Evolutionary conservation across 306 rosid species (phyloP), one percentile per base, ranked within the genome.

Genomic region (Cucurbita moschata): DNA sequence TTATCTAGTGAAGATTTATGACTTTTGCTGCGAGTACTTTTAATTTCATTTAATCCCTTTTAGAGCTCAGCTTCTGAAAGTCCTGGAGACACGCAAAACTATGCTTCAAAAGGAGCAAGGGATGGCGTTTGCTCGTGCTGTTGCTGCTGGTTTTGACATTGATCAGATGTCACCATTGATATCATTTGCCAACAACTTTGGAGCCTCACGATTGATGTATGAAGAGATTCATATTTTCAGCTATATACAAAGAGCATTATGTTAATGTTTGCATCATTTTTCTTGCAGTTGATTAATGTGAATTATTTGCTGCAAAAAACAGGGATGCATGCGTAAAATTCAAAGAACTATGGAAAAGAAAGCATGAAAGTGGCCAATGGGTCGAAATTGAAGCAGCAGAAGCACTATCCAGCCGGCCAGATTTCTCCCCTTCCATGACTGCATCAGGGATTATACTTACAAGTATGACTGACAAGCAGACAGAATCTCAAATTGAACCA

Each of bases 51-150:
- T 64, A 69, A 67, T 76, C 77, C 47, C 72, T 57, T 77, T 62
- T 72, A 95, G 99, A 86, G 91, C 82, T 77, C 96, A 95, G 79
- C 99, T 95, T 78, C 78, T 95, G 79, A 95, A 89, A 88, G 97
- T 95, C 76, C 79, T 95, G 78, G 99, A 95, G 83, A 86, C 91
- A 14, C 97, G 99, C 54, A 95, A 88, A 77, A 83, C 82, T 68
- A 84, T 85, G 84, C 88, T 95, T 53, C 97, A 88, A 87, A 95
- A 95, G 85, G 99, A 95, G 90, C 99, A 95, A 83, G 99, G 97
- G 72, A 95, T 95, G 99, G 97, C 97, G 77, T 95, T 95, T 84
- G 99, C 99, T 42, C 96, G 97, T 35, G 99, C 99, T 79, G 97
- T 88, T 66, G 97, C 99, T 38, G 99, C 99, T 77, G 99, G 99